Evolutionary conservation across 2,329 filamentous ascomycete genomes (phyloP), one percentile per base, ranked within the genome.

Genomic region (Mycosphaerella sp.): DNA sequence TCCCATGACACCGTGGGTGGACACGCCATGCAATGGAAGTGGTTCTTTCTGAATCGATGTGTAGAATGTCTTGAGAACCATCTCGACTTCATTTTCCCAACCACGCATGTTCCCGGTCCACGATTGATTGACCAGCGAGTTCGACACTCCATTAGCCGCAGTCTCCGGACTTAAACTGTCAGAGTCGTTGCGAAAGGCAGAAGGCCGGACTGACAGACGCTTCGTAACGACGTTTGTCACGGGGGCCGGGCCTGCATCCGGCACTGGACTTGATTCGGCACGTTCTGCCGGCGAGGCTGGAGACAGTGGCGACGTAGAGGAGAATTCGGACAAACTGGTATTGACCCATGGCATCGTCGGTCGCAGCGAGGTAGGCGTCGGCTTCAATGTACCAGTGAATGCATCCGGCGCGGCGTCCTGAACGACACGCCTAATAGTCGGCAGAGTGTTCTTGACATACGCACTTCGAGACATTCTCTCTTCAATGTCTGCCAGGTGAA

Each of bases 361-460:
- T 10, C 67, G 56, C 12, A 61, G 45, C 7, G 48, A 54, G 3
- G 53, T 56, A 9, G 55, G 51, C 9, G 49, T 55, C 6, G 64
- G 60, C 29, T 62, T 59, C 23, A 67, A 55, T 1, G 66, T 67
- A 3, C 67, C 66, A 66, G 85, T 80, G 59, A 86, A 86, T 1
- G 79, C 79, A 56, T 84, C 80, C 1, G 87, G 82, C 0, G 78
- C 81, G n/a, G 84, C 82, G 62, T 95, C 89, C 39, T 79, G 76
- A 8, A 90, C 79, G 10, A 88, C 84, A 46, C 89, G 84, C 55
- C 82, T 83, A 58, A 98, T 87, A 0, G 92, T 95, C 0, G 87
- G 86, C 78, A 97, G 85, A 4, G 93, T 96, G 68, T 98, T 98
- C 72, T 95, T 95, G 67, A 98, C 82, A 66, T 97, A 98, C 66